Conservation (phyloP, 1,139 yeast species). For the Sugiyamaella pinicola region DNA sequence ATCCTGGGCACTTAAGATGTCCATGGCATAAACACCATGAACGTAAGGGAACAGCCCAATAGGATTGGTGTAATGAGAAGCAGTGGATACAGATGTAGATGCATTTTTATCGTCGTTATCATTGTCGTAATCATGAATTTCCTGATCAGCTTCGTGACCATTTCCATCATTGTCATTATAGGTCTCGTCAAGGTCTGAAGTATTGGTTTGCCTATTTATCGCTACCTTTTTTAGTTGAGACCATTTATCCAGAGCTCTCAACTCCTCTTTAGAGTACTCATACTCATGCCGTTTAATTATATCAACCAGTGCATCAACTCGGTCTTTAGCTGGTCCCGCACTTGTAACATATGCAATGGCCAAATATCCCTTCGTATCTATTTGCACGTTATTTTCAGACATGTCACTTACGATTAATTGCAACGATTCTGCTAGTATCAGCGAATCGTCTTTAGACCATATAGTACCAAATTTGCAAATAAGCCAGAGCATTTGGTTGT, state of each 20-base stretch:
- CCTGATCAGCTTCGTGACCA: not conserved
- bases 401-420: slow-evolving; percentile 31
- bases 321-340: slow-evolving; percentile 24
- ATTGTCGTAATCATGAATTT: not conserved
- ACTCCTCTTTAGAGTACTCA: slow-evolving; percentile 31
- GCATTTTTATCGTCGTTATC: not conserved
- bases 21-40: slow-evolving; percentile 30
- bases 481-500: slow-evolving; percentile 40
- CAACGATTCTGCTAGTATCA: slow-evolving; percentile 35
- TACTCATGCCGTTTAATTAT: slow-evolving; percentile 33
- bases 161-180: not conserved
- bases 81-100: slow-evolving; percentile 5
- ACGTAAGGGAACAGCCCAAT: slow-evolving; percentile 33
- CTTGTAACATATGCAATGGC: slow-evolving; percentile 35
- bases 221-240: not conserved
- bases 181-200: too few relatives aligned
- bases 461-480: slow-evolving; percentile 36
- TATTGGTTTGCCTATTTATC: too few relatives aligned
- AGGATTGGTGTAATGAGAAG: not conserved
- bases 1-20: slow-evolving; percentile 26
- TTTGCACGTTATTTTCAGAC: slow-evolving; percentile 22
- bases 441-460: slow-evolving; percentile 32
- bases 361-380: slow-evolving; percentile 41
- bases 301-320: slow-evolving; percentile 28
- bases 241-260: slow-evolving; percentile 23